Evolutionary conservation across 768 basidiomycete genomes (phyloP), one percentile per base, ranked within the genome.

Genomic region (Asterophora lycoperdoides): DNA sequence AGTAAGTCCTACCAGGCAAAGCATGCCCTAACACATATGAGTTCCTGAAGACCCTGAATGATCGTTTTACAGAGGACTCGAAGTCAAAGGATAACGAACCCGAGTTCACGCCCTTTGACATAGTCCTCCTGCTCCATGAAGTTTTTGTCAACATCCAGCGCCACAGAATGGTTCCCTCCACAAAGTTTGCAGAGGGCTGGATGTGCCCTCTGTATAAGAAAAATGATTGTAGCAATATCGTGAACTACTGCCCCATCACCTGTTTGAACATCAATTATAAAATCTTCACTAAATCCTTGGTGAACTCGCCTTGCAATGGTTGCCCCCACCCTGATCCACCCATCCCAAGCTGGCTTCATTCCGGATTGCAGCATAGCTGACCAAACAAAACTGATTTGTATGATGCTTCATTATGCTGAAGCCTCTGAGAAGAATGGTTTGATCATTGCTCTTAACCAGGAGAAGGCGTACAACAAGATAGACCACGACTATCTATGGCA

Each of bases 151-250:
- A 71, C 33, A 71, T 75, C 0, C 51, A 68, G 41, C 0, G 1
- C 0, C 1, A 66, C 34, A 68, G 70, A 0, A 1, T 65, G 0
- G 15, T 8, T 0, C 1, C 15, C 0, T 2, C 9, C 0, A 47
- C 57, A 1, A 5, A 13, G 0, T 77, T 70, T 38, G 26, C 64
- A 0, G 38, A 59, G 2, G 73, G 73, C 0, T 65, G 61, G 65
- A 66, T 71, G 63, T 68, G 67, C 58, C 71, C 64, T 0, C 26
- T 76, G 0, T 75, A 68, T 43, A 76, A 76, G 39, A 75, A 76
- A 41, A 66, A 60, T 0, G 64, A 69, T 18, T 33, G 18, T 1
- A 46, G 17, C 0, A 47, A 63, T 1, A 69, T 71, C 0, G 60
- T 42, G 15, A 73, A 69, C 45, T 74, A 74, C 40, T 4, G 67